Evolutionary conservation across 2,329 filamentous ascomycete genomes (phyloP).

Genomic region (Pezicula carpinea): DNA sequence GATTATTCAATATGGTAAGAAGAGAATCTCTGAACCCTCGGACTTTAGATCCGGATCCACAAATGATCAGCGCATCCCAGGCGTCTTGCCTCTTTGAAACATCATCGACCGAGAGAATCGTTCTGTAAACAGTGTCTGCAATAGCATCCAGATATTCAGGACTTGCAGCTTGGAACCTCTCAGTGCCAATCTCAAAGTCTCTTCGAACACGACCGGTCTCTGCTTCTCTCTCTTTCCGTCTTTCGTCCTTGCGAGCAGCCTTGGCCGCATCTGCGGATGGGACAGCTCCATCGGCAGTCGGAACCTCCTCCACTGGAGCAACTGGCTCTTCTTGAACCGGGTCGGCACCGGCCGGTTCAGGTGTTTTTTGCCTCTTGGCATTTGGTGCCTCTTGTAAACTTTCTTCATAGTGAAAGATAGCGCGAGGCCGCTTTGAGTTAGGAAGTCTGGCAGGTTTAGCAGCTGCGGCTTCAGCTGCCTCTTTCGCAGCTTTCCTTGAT

Average conservation of each 20-base stretch:
- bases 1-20: constrained; percentile 69
- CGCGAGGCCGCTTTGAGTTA: constrained; percentile 66
- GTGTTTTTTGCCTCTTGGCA: constrained; percentile 34
- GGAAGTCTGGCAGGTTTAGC: constrained; percentile 58
- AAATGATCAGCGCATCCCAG: constrained; percentile 89
- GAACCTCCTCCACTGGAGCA: constrained; percentile 7
- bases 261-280: constrained; percentile 17
- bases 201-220: constrained; percentile 50
- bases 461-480: constrained; percentile 42
- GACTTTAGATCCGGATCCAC: constrained; percentile 75
- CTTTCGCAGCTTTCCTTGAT: constrained; percentile 50
- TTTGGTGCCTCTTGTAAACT: constrained; percentile 41
- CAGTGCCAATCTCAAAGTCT: constrained; percentile 72
- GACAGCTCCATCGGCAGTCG: constrained; percentile 7
- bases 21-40: constrained; percentile 87
- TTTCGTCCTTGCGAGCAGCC: constrained; percentile 24
- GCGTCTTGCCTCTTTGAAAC: constrained; percentile 78
- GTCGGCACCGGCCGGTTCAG: constrained; percentile 16
- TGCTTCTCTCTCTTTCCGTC: constrained; percentile 23
- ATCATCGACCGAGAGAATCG: constrained; percentile 78
- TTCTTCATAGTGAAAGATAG: constrained; percentile 71
- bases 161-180: constrained; percentile 66
- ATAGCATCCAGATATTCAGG: constrained; percentile 77
- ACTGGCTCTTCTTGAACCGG: constrained; percentile 5
- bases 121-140: constrained; percentile 76